Evolutionary conservation across 208 protist species (phyloP), one percentile per base, ranked within the genome.

Genomic region (Crithidia fasciculata): DNA sequence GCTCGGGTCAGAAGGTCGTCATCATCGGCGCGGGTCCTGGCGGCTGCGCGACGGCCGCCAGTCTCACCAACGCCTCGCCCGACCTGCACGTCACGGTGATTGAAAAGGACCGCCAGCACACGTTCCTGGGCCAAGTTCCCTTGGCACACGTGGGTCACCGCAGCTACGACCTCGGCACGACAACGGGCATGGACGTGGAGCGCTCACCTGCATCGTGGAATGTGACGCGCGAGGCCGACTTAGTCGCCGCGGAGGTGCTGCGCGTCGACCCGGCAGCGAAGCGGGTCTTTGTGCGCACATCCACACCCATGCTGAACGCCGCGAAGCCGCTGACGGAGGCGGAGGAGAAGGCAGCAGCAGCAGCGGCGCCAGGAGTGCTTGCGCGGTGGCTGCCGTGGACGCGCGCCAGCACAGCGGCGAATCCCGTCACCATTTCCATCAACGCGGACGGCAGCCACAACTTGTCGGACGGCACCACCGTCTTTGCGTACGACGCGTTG

Each of bases 131-230:
- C 5, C 72, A 85, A 19, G 78, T 89, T 5, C 81, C 90, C 6
- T 83, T 93, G 58, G 92, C 92, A 0, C 83, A 92, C 61, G 92
- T 93, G 10, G 92, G 92, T 0, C 88, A 94, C 78, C 86, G 92
- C 43, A 96, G 92, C 82, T 96, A 96, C 78, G 92, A 96, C 73
- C 57, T 95, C 5, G 89, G 87, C 69, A 93, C 87, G 13, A 87
- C 87, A 3, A 85, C 90, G 37, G 88, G 81, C 52, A 52, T 90
- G 3, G 89, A 96, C 68, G 76, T 85, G 7, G 60, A 94, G 50
- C 86, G 84, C 55, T 92, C 92, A 0, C 85, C 90, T 2, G 82
- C 82, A 15, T 78, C 88, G 54, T 95, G 90, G 87, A 95, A 94
- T 76, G 80, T 96, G 8, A 91, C 89, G 19, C 82, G 88, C 5